Conservation (phyloP, 768 basidiomycete genomes). For the Favolaschia claudopus region DNA sequence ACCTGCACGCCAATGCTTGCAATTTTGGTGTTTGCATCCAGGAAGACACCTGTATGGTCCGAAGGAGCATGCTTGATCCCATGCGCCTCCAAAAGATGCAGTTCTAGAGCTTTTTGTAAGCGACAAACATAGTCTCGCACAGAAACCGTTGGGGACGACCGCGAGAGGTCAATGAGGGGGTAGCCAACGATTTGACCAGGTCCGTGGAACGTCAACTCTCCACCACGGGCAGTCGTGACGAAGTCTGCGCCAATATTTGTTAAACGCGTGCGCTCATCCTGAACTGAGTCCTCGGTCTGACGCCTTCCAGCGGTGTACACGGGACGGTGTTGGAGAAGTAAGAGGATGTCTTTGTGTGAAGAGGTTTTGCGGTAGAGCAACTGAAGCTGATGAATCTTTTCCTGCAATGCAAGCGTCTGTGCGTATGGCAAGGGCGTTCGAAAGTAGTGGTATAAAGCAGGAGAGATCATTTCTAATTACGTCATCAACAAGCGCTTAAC, state of each 20-base stretch:
- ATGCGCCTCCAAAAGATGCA: slow-evolving; percentile 67
- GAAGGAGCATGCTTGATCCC: slow-evolving; percentile 64
- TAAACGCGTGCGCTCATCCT: slow-evolving; percentile 69
- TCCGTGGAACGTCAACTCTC: slow-evolving; percentile 96
- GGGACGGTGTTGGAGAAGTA: slow-evolving; percentile 89
- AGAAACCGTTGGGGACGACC: slow-evolving; percentile 72
- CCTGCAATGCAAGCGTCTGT: slow-evolving; percentile 72
- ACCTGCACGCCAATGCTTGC: slow-evolving; percentile 97
- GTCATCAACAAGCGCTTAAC: background rate
- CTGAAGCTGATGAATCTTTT: slow-evolving; percentile 73
- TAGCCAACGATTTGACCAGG: slow-evolving; percentile 98
- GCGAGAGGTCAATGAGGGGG: slow-evolving; percentile 89
- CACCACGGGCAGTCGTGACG: slow-evolving; percentile 81
- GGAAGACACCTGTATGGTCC: slow-evolving; percentile 91
- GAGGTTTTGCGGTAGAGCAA: slow-evolving; percentile 52
- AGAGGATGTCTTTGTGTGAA: slow-evolving; percentile 67
- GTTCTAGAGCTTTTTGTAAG: slow-evolving; percentile 75
- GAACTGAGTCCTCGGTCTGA: slow-evolving; percentile 68
- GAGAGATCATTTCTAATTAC: slow-evolving; percentile 30
- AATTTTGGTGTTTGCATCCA: slow-evolving; percentile 82
- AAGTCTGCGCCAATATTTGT: slow-evolving; percentile 87
- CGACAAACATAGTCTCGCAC: slow-evolving; percentile 86
- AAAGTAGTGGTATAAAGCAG: slow-evolving; percentile 83
- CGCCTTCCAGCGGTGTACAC: slow-evolving; percentile 96
- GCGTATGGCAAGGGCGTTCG: slow-evolving; percentile 79